phyloP scores from a whole-genome alignment of 495 filamentous ascomycete species.

The Choiromyces venosus region DNA sequence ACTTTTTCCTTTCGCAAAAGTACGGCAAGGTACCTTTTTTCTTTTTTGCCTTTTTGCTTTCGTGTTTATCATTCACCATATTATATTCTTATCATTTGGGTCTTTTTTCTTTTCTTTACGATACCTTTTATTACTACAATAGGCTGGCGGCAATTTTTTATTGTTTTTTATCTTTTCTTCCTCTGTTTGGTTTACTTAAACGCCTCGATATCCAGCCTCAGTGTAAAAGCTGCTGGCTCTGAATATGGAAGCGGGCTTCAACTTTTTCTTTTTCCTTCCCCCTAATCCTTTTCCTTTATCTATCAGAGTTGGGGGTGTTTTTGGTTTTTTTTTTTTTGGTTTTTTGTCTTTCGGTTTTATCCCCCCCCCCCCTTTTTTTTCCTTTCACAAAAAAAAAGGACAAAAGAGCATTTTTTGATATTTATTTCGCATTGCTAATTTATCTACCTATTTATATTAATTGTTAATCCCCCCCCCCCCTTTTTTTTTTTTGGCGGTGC shows the following conservation, averaged over 20 bases:
- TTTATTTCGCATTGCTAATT: no score
- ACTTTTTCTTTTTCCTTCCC: not conserved
- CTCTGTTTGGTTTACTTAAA: constrained; percentile 19
- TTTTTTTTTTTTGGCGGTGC: not conserved
- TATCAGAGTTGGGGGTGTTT: not conserved
- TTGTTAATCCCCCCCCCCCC: no score
- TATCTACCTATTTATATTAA: no score
- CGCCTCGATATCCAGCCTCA: not conserved
- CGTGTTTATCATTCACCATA: not conserved
- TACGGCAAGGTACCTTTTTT: not conserved
- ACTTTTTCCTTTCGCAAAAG: not conserved
- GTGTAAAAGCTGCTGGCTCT: not conserved
- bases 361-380: no score
- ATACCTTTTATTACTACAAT: constrained; percentile 1
- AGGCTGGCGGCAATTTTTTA: constrained; percentile 11
- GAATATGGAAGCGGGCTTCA: not conserved
- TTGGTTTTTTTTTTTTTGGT: not conserved
- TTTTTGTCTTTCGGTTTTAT: not conserved
- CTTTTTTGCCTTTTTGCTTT: not conserved
- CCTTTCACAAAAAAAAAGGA: no score
- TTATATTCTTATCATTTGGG: not conserved
- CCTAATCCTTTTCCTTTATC: not conserved
- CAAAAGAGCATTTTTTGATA: no score
- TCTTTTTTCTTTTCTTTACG: not conserved
- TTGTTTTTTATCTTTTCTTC: constrained; percentile 31